Base-by-base conservation (phyloP, 2,329 filamentous ascomycete genomes). In the Chaetothyriales sp. region DNA sequence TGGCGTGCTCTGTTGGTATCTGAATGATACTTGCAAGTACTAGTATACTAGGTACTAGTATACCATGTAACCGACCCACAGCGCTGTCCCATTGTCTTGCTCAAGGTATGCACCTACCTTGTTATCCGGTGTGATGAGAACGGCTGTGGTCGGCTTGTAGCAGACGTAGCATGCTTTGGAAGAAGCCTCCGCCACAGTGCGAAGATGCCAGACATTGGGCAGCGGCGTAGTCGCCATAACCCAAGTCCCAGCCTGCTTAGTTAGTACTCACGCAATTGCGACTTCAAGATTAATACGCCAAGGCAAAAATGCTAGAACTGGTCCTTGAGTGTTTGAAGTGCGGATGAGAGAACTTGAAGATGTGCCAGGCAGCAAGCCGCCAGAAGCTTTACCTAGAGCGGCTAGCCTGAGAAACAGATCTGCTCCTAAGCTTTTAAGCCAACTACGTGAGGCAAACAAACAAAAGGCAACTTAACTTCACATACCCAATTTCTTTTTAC, bases 81-180 rank as follows among this genome's bases (percentile, higher is more conserved):
- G 19, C 29, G 51, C 7, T 45, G 29, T 22, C 15, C 15, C 18
- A 25, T 22, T 5, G 18, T 45, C 18, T 22, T 22, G 18, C 15
- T 8, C 29, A 7, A 5, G 18, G 25, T 50, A 15, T 10, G 19
- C 18, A 57, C 63, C 60, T 70, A 92, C 89, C 80, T 90, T 92
- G 63, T 87, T 89, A 62, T 94, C 89, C 0, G 86, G 80, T 7
- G 89, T 94, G 60, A 95, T 86, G 51, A 98, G 74, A 18, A 97
- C 90, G 58, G 84, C 94, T 5, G 83, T 81, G 54, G 83, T 88
- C 7, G 86, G 85, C 69, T 92, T 94, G 73, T 84, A 94, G 75
- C 92, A 97, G 57, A 97, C 81, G 68, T 88, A 85, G 69, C 92
- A 98, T 48, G 86, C 76, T 69, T 86, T 94, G 10, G 86, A 78